These are phyloP conservation scores for Diaporthe ilicicola DNA, from an alignment of 2,329 filamentous ascomycete species.

Conservation along the genomic window DNA sequence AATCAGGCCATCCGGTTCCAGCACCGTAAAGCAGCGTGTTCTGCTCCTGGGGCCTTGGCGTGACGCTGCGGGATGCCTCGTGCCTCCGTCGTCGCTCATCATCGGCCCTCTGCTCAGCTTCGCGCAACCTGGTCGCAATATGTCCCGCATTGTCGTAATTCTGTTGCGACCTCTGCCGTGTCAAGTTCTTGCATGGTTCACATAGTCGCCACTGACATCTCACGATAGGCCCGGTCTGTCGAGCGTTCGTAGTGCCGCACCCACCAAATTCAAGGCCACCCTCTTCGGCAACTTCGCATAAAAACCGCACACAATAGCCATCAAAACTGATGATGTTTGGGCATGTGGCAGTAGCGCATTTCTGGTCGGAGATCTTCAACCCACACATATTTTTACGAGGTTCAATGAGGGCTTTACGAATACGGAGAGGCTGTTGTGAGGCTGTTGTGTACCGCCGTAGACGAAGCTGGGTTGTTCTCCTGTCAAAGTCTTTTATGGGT, in stretches of 20 bases:
- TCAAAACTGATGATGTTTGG: background rate
- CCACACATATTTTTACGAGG: background rate
- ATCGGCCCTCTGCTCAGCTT: background rate
- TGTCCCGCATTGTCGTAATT: background rate
- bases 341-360: background rate
- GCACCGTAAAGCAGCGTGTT: background rate
- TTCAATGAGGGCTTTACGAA: background rate
- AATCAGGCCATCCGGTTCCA: background rate
- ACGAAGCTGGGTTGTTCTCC: background rate
- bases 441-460: background rate
- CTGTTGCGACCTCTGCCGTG: background rate
- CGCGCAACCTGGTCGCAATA: background rate
- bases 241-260: background rate
- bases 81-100: background rate
- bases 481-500: background rate
- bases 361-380: rapidly evolving
- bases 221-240: rapidly evolving
- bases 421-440: background rate
- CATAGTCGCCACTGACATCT: background rate
- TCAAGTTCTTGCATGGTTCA: background rate
- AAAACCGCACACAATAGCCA: background rate
- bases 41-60: background rate
- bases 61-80: background rate
- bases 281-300: background rate
- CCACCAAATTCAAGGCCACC: background rate